Evolutionary conservation across 371 early-diverging fungal genomes (phyloP), one percentile per base, ranked within the genome.

Genomic region (Rhizopus delemar): DNA sequence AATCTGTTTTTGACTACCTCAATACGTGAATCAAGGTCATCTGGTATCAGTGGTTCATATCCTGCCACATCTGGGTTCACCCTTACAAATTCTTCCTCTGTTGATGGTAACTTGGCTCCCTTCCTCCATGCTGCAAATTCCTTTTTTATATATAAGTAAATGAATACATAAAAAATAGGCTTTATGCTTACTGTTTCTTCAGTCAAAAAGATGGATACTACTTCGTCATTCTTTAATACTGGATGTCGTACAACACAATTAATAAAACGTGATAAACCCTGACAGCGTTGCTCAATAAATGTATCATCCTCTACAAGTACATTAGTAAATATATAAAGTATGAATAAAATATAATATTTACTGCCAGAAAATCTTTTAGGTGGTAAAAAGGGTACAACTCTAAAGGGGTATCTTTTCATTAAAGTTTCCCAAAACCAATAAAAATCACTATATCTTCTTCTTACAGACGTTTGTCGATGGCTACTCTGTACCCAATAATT

Each of bases 171-270:
- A 51, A 33, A 9, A 9, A 13, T 5, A 65, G 59, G 22, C 59
- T 22, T 22, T 22, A 22, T 22, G 22, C 61, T 67, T 80, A 89
- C 89, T 53, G 83, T 78, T 48, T 87, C 81, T 41, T 87, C 86
- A 7, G 83, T 84, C 43, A 90, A 67, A 57, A 90, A 90, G 0
- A 75, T 80, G 8, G 78, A 51, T 8, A 89, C 86, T 4, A 84
- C 57, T 12, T 82, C 81, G 53, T 92, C 91, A 39, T 81, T 73
- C 50, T 77, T 73, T 34, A 93, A 62, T 0, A 82, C 75, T 2
- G 93, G 93, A 60, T 93, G 93, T 51, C 87, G 80, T 28, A 82
- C 86, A 39, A 93, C 56, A 43, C 84, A 81, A 64, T 89, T 88
- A 50, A 87, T 81, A 66, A 90, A 93, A 8, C 92, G 80, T 2